Base-by-base conservation (phyloP, 148 eudicot genomes). In the Heliamphora exappendiculata region DNA sequence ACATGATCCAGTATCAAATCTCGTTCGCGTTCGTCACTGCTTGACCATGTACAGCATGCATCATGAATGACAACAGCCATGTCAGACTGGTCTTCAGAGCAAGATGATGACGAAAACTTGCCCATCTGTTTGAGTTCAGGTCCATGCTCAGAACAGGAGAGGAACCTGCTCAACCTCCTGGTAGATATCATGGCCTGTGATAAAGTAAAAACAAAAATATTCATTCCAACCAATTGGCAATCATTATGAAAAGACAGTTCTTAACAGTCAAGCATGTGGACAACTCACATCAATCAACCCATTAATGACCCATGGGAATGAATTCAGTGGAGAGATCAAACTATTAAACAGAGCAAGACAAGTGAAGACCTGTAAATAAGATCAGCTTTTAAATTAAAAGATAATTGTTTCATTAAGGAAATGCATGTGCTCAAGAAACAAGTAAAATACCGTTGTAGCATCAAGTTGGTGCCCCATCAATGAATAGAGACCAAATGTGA, bases 231-330 rank as follows among this genome's bases (percentile, higher is more conserved):
- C 26, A 57, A 33, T 57, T 53, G 31, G 54, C 22, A 57, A 9
- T 73, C 16, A 55, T 51, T 14, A 39, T 2, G 10, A 20, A 74
- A 79, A 44, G 51, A 12, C 6, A 17, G 5, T 41, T 7, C 20
- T 49, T 44, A 22, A 68, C 37, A 80, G 22, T 64, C 6, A 12
- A 67, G 77, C 54, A 65, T 17, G 29, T 59, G 39, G 45, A 45
- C 42, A 79, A 88, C 98, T 91, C 86, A 93, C 98, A 85, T 93
- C 98, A 83, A 93, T 86, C 74, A 95, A 83, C 75, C 98, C 98
- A 75, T 95, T 95, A 45, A 92, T 92, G 88, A 95, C 98, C 98
- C 98, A 95, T 5, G 98, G 98, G 81, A 94, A 95, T 73, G 98
- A 95, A 84, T 95, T 95, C 66, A 92, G 83, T 9, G 97, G 98